Conservation (phyloP, 2,329 filamentous ascomycete genomes). For the Ambrosiella xylebori region DNA sequence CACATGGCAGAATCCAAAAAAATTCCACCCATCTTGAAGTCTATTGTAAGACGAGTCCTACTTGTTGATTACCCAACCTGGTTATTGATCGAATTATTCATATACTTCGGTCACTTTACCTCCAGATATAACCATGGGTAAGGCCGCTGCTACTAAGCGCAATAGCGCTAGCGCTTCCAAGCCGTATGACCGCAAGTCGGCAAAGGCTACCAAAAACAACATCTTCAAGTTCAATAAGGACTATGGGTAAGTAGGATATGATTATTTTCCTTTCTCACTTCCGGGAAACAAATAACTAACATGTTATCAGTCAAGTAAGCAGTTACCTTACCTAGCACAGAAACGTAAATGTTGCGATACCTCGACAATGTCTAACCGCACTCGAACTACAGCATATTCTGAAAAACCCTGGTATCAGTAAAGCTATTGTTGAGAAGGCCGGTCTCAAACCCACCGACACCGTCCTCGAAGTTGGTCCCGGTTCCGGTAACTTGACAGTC, state of each 20-base stretch:
- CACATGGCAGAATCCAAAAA: conserved; percentile 14
- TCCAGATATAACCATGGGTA: conserved; percentile 28
- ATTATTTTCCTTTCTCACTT: background rate
- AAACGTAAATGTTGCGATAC: background rate
- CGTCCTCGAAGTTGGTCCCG: conserved; percentile 83
- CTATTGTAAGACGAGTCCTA: background rate
- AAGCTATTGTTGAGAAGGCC: conserved; percentile 56
- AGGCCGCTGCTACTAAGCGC: conserved; percentile 35
- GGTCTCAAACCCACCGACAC: conserved; percentile 77
- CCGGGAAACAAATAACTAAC: background rate
- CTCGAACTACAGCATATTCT: conserved; percentile 59
- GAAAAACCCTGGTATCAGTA: conserved; percentile 75
- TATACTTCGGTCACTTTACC: background rate
- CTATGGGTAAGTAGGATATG: conserved; percentile 34
- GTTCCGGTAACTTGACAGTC: conserved; percentile 76
- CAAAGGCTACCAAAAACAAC: conserved; percentile 41
- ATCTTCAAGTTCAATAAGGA: conserved; percentile 97
- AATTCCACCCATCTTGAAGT: background rate
- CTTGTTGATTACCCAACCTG: background rate
- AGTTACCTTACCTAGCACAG: background rate
- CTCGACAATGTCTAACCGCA: background rate
- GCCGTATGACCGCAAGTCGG: conserved; percentile 24
- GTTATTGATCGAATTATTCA: background rate
- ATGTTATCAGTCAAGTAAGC: conserved; percentile 8
- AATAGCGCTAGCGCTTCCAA: conserved; percentile 25